These are phyloP conservation scores for Sesbania bispinosa DNA, from an alignment of 306 rosid species.

Conservation along the genomic window DNA sequence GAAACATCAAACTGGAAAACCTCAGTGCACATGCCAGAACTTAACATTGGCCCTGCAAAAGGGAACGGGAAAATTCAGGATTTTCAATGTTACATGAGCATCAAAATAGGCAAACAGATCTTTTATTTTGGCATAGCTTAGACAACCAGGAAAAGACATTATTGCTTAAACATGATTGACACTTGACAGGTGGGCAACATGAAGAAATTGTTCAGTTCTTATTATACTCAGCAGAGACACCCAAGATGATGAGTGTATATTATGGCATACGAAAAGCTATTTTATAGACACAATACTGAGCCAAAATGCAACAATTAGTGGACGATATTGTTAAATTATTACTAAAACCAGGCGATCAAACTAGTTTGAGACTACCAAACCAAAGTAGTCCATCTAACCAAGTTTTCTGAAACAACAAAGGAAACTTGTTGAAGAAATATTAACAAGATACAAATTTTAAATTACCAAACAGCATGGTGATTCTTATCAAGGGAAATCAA, in stretches of 20 bases:
- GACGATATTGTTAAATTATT: neutral
- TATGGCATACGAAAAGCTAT: too few species aligned
- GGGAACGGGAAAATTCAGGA: constrained; percentile 17
- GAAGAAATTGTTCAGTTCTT: neutral
- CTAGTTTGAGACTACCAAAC: neutral
- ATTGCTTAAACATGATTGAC: neutral
- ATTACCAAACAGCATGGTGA: neutral
- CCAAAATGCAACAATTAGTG: neutral
- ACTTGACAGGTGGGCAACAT: neutral
- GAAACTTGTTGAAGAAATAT: neutral
- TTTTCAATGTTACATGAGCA: neutral
- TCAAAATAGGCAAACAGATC: constrained; percentile 1
- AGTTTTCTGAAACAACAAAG: neutral
- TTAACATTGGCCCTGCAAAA: constrained; percentile 81
- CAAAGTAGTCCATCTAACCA: neutral
- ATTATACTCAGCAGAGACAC: neutral
- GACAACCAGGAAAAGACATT: constrained; percentile 1
- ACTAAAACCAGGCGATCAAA: constrained; percentile 10
- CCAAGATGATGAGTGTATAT: neutral
- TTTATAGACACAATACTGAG: constrained; percentile 1
- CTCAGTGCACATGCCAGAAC: constrained; percentile 98
- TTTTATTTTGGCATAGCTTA: neutral
- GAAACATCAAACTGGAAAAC: constrained; percentile 91
- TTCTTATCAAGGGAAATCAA: neutral
- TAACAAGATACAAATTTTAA: neutral